phyloP scores from a whole-genome alignment of 768 basidiomycete genomes.

The Tephrocybe rancida region DNA sequence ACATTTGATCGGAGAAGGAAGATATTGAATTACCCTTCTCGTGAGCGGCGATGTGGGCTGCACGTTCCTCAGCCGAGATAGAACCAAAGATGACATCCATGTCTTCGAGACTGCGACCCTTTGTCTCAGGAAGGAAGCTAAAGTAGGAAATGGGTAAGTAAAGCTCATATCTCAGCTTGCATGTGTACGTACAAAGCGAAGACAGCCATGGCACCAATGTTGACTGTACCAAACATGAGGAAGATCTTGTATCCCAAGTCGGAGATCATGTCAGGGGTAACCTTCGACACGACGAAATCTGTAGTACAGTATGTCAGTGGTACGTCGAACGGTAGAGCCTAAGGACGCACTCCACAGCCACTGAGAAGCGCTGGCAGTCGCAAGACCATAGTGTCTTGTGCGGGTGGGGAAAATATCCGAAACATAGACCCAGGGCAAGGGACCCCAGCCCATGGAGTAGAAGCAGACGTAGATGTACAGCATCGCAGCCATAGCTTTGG shows the following conservation, averaged over 20 bases:
- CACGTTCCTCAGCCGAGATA: constrained; percentile 54
- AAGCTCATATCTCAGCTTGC: too few relatives aligned
- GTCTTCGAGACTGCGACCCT: constrained; percentile 56
- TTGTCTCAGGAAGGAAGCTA: constrained; percentile 64
- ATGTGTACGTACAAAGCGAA: constrained; percentile 56
- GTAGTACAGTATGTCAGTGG: not conserved
- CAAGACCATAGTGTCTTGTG: constrained; percentile 80
- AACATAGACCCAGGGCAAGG: constrained; percentile 61
- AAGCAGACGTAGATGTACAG: constrained; percentile 87
- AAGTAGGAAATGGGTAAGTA: too few relatives aligned
- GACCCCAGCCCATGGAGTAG: constrained; percentile 87
- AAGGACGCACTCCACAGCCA: constrained; percentile 74
- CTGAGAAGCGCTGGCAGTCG: constrained; percentile 74
- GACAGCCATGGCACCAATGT: constrained; percentile 67
- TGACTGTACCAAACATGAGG: constrained; percentile 76
- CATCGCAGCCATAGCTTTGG: constrained; percentile 85
- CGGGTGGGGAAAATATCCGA: constrained; percentile 88
- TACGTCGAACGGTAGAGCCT: not conserved
- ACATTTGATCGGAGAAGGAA: too few relatives aligned
- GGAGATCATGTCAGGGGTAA: constrained; percentile 65
- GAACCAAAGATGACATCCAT: constrained; percentile 60
- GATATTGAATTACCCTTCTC: constrained; percentile 32
- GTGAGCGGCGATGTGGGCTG: constrained; percentile 50
- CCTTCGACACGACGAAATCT: constrained; percentile 77
- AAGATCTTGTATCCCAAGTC: constrained; percentile 74